Evolutionary conservation across 2,329 filamentous ascomycete genomes (phyloP), one percentile per base, ranked within the genome.

Genomic region (Domatiomyces catenatus): DNA sequence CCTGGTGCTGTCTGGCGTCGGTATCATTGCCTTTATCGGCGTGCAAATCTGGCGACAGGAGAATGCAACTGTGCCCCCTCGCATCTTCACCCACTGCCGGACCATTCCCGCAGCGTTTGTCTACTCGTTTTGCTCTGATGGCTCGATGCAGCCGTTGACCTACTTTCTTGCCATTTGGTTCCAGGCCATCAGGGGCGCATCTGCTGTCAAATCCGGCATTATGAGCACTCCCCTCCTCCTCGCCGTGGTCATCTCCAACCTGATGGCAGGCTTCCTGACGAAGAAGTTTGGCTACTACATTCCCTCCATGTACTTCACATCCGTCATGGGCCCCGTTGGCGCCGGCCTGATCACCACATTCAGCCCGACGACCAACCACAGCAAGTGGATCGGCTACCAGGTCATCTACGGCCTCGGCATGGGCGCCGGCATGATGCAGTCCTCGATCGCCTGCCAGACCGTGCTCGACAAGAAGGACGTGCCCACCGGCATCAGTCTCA

Each of bases 1-100:
- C 15, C 59, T 70, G 10, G 53, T 64, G 36, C 53, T 63, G 1
- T 66, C 62, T 48, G 63, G 46, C 22, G 54, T 66, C 1, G 59
- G 68, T 1, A 44, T 64, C 26, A 49, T 51, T n/a, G 57, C 54
- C 8, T 69, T 69, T 48, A 66, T 66, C 20, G 61, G 64, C 1
- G 69, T 80, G 1, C 76, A 81, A 61, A 63, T 75, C 26, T 63
- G 70, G 56, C 71, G 72, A 63, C 74, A 74, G 1, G 68, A 79
- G 26, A 74, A 70, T 2, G 78, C 79, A 5, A 78, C 76, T 0
- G 67, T 81, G 20, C 78, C 79, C 1, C 65, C 69, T 2, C 70
- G 70, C 42, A 66, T 82, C 44, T 71, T 81, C 51, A 54, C 48
- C 44, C 69, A 63, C 19, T 74, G 76, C 58, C 71, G 77, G 5